phyloP scores from a whole-genome alignment of 257 asterid genomes.

The Solanum phureja region DNA sequence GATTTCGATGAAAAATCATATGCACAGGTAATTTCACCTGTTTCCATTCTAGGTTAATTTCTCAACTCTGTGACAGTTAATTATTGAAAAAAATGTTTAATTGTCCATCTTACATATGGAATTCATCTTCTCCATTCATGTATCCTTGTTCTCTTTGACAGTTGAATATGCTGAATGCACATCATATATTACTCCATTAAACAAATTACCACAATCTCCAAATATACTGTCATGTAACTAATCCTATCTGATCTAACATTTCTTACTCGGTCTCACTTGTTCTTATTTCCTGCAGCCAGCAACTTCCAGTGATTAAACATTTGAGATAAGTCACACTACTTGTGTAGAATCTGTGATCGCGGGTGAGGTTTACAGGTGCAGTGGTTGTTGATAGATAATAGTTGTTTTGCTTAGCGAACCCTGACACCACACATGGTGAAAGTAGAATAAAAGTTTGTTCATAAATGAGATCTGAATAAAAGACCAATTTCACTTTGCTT shows the following conservation, averaged over 20 bases:
- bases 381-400: background rate
- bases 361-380: background rate
- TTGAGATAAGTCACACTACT: background rate
- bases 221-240: background rate
- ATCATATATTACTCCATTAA: background rate
- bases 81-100: background rate
- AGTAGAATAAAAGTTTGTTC: background rate
- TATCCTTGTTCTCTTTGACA: background rate
- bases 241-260: background rate
- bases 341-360: background rate
- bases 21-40: slow-evolving; percentile 35
- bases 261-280: background rate
- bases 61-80: background rate
- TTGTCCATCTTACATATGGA: background rate
- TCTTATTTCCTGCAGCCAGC: background rate
- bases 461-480: background rate
- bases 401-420: background rate
- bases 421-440: background rate
- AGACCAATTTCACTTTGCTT: background rate
- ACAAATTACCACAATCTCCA: background rate
- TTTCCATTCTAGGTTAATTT: background rate
- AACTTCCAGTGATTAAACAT: background rate
- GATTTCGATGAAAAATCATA: slow-evolving; percentile 39
- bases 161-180: background rate
- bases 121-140: background rate